Evolutionary conservation across 257 asterid genomes (phyloP).

Genomic region (Sherardia arvensis): DNA sequence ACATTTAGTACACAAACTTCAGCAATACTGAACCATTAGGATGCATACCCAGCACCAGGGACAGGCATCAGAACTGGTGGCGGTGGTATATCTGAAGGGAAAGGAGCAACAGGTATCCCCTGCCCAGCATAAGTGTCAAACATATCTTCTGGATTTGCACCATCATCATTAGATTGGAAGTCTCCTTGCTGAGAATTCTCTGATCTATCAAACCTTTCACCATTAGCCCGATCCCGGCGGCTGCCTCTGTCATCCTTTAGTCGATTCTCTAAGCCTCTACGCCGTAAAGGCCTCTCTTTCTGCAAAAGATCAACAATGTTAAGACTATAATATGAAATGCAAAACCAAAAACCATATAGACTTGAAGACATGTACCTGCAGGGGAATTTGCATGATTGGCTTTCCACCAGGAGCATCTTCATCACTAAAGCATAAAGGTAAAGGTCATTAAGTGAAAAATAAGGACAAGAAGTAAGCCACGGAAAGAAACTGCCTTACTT

Average conservation of each 20-base stretch:
- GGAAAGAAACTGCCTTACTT: constrained; percentile 40
- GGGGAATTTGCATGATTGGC: constrained; percentile 82
- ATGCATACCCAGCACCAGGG: constrained; percentile 96
- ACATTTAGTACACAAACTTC: not conserved
- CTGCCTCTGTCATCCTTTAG: constrained; percentile 70
- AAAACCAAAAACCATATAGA: not conserved
- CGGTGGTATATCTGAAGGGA: constrained; percentile 77
- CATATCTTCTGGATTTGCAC: constrained; percentile 62
- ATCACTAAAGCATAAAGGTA: constrained; percentile 44
- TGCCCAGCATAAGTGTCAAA: constrained; percentile 77
- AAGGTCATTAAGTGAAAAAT: constrained; percentile 9
- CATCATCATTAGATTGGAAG: constrained; percentile 46
- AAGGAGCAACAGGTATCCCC: constrained; percentile 65
- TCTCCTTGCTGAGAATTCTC: constrained; percentile 62
- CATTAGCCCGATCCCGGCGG: constrained; percentile 59
- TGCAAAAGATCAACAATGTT: constrained; percentile 26
- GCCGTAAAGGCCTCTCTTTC: constrained; percentile 75
- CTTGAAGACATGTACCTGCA: constrained; percentile 40
- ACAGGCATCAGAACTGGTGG: constrained; percentile 95
- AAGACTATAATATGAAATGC: not conserved
- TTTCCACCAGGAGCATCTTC: constrained; percentile 92
- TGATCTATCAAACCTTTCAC: constrained; percentile 66
- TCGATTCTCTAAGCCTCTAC: constrained; percentile 64
- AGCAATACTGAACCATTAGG: not conserved
- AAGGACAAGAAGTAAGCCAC: constrained; percentile 1